Evolutionary conservation across 305 asterid species (phyloP), one percentile per base, ranked within the genome.

Genomic region (Petunia hybrid): DNA sequence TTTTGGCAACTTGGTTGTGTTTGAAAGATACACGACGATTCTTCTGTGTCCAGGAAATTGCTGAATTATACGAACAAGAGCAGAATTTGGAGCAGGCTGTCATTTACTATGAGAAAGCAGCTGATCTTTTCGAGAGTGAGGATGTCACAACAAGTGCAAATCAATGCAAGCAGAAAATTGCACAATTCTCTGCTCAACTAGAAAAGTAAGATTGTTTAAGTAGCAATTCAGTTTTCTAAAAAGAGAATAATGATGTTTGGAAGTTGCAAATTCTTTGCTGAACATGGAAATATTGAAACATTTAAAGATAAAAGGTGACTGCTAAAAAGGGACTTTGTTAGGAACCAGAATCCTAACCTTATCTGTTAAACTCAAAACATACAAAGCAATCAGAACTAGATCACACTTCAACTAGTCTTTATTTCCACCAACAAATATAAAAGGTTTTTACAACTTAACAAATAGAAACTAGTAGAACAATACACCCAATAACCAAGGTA

Each of bases 121-220:
- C 90, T 82, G 97, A 92, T 85, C 94, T 91, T 80, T 92, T 91
- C 89, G 91, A 86, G 84, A 90, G 93, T 77, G 94, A 92, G 83
- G 94, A 90, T 61, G 93, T 85, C 51, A 85, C 91, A 10, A 85
- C 94, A 70, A 79, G 94, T 71, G 94, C 96, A 79, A 91, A 88
- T 84, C 93, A 92, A 82, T 91, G 94, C 94, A 89, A 85, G 77
- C 93, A 85, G 85, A 91, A 92, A 87, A 83, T 91, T 84, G 97
- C 97, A 4, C 89, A 92, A 82, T 92, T 83, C 81, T 91, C 94
- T 36, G 93, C 97, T 82, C 89, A 87, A 65, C 64, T 92, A 77
- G 93, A 90, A 85, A 88, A 86, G 94, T 92, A 88, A 83, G 89
- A 85, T 56, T 80, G 14, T 36, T 3, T 13, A 73, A 51, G 13